Conservation (phyloP, 2,329 filamentous ascomycete genomes). For the Hirsutella minnesotensis region DNA sequence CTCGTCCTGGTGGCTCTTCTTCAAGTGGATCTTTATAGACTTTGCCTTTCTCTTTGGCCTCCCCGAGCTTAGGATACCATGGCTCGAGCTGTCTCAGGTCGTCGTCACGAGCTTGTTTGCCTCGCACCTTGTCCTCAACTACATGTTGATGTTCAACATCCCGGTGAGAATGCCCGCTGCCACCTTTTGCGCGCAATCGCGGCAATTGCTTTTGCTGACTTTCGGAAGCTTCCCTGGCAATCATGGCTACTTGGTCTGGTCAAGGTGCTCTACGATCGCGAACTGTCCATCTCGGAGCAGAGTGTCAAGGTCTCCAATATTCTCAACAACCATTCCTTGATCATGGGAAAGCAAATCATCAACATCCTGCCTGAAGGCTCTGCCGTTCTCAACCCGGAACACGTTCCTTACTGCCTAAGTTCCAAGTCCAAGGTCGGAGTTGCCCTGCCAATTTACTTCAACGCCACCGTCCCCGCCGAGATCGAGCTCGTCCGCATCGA, state of each 20-base stretch:
- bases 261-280: slow-evolving; percentile 82
- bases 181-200: not conserved
- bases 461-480: slow-evolving; percentile 78
- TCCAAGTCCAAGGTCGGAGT: slow-evolving; percentile 45
- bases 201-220: not conserved
- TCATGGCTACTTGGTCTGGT: slow-evolving; percentile 60
- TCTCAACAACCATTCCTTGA: slow-evolving; percentile 83
- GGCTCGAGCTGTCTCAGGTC: slow-evolving; percentile 81
- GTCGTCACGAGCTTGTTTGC: slow-evolving; percentile 62
- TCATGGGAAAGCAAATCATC: slow-evolving; percentile 92
- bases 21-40: slow-evolving; percentile 90
- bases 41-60: slow-evolving; percentile 77
- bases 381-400: slow-evolving; percentile 74
- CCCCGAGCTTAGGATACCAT: slow-evolving; percentile 82
- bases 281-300: slow-evolving; percentile 85
- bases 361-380: slow-evolving; percentile 96
- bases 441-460: slow-evolving; percentile 77
- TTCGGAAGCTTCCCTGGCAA: slow-evolving; percentile 53
- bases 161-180: slow-evolving; percentile 40
- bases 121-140: slow-evolving; percentile 61
- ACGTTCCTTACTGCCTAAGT: slow-evolving; percentile 71
- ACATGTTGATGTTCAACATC: slow-evolving; percentile 87
- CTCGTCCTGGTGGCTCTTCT: slow-evolving; percentile 78
- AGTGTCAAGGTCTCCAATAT: slow-evolving; percentile 82
- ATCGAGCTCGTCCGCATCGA: slow-evolving; percentile 86